Evolutionary conservation across 768 basidiomycete species (phyloP), one percentile per base, ranked within the genome.

Genomic region (Leucocoprinus sp.): DNA sequence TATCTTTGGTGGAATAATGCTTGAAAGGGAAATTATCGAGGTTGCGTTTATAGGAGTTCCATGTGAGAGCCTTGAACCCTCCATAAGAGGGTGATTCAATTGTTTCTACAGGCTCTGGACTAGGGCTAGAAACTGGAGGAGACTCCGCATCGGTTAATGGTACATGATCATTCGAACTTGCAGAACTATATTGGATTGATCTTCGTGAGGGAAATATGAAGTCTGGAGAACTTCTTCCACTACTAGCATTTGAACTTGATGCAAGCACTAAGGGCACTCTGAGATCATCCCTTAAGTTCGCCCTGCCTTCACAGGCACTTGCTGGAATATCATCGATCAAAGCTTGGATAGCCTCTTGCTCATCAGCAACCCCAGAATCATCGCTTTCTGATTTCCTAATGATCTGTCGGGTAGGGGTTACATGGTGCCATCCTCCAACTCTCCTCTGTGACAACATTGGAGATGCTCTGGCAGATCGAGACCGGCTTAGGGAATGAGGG

Each of bases 1-100:
- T 66, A 49, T 85, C 70, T 46, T 60, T 67, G 2, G 76, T 58
- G 12, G 64, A 61, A 34, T 58, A 55, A 39, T 62, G 63, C 29
- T 60, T 63, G 31, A 60, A 61, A 3, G 50, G 50, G 38, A 65
- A 64, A 38, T 66, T 66, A 18, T 55, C 56, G 26, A 60, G 54
- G 46, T 68, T 54, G 45, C 57, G 57, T 11, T 64, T 61, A 52
- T 61, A 67, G 11, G 59, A 54, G 15, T 60, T 52, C 67, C 71
- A 72, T 12, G 64, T 68, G 27, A 69, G 47, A 19, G 64, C 60
- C 7, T 58, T 57, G 50, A 65, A 63, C 1, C 65, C 69, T 6
- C 64, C 68, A 38, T 57, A 58, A 1, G 54, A 28, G 17, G 19
- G 40, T n/a, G 27, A 1, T 28, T 8, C 24, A 17, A 2, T 5